Percentiles rank a stretch among this genome's conserved stretches.
phyloP scores from a whole-genome alignment of 306 rosid genomes.

The Corylus heterophylla region DNA sequence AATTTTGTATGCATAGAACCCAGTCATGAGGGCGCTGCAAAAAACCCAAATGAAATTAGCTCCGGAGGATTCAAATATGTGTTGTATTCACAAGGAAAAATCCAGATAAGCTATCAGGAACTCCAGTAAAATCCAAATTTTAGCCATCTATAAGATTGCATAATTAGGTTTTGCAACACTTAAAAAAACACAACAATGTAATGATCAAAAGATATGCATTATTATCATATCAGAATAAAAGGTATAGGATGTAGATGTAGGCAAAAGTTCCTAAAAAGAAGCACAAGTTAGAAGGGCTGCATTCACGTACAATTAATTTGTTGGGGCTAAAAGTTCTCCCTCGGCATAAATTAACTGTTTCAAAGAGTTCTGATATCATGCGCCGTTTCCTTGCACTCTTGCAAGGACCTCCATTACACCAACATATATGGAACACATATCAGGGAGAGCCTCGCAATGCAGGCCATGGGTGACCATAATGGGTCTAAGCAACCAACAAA shows the following conservation, averaged over 20 bases:
- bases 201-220: neutral
- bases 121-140: neutral
- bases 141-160: neutral
- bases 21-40: conserved; percentile 76
- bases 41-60: conserved; percentile 20
- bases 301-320: too few relatives aligned
- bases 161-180: neutral
- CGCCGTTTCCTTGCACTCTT: neutral
- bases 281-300: neutral
- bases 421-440: neutral
- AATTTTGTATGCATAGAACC: conserved; percentile 74
- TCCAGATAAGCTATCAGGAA: neutral
- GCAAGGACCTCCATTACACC: neutral
- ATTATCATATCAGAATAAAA: neutral
- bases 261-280: neutral
- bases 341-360: too few relatives aligned
- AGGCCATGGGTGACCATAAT: neutral
- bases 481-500: neutral
- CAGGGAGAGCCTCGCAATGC: neutral
- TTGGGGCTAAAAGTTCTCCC: neutral
- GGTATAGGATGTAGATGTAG: neutral
- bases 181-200: neutral
- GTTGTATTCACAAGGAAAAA: neutral
- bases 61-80: neutral
- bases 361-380: neutral